These are phyloP conservation scores for Pueraria montana DNA, from an alignment of 306 rosid genomes.

Conservation along the genomic window DNA sequence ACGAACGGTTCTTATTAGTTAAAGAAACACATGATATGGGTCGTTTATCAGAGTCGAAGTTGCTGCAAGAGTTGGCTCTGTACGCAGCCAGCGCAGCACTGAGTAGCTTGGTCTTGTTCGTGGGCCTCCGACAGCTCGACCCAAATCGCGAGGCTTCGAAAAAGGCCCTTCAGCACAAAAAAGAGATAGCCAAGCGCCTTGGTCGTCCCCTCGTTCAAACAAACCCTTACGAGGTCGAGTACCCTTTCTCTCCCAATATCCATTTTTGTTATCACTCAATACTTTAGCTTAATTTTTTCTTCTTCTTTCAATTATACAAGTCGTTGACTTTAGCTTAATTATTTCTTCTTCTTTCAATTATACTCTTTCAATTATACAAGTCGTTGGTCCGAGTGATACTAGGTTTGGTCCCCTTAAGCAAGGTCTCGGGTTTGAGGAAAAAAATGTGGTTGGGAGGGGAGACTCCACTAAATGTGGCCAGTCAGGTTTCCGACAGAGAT, in stretches of 20 bases:
- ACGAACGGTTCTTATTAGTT: neutral
- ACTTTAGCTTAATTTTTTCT: no score
- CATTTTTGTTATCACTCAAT: neutral
- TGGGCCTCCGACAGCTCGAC: constrained; percentile 86
- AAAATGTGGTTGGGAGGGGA: no score
- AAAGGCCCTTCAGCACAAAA: constrained; percentile 85
- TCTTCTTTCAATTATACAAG: no score
- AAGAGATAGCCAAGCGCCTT: constrained; percentile 86
- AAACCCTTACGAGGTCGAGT: constrained; percentile 78
- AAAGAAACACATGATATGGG: constrained; percentile 48
- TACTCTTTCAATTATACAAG: no score
- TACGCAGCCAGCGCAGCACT: constrained; percentile 97
- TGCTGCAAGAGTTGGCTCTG: constrained; percentile 69
- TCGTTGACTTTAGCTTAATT: no score
- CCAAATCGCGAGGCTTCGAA: constrained; percentile 93
- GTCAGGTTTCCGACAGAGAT: no score
- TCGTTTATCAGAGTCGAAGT: constrained; percentile 72
- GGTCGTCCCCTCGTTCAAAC: constrained; percentile 97
- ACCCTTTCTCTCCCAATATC: neutral
- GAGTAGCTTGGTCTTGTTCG: constrained; percentile 81
- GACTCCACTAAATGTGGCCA: no score
- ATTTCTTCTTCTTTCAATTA: no score
- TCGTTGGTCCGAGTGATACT: no score
- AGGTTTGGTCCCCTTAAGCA: no score
- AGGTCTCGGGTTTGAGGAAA: no score